Conservation (phyloP, 2,329 filamentous ascomycete species). For the Pezicula radicicola region DNA sequence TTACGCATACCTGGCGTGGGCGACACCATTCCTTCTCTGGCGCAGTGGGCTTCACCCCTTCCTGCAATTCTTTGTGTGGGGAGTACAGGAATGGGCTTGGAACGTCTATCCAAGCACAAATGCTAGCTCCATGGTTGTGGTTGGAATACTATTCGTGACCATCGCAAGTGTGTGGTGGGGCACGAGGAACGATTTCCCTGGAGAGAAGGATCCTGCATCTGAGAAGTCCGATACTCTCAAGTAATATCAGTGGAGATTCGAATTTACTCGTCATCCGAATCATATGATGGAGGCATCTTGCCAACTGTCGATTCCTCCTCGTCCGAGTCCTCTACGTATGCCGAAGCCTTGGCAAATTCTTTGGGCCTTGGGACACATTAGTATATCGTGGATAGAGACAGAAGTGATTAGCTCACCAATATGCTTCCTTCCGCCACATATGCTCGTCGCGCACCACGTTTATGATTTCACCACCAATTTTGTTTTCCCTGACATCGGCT, state of each 20-base stretch:
- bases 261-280: slow-evolving; percentile 61
- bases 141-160: slow-evolving; percentile 66
- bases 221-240: slow-evolving; percentile 9
- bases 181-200: slow-evolving; percentile 27
- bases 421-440: slow-evolving; percentile 82
- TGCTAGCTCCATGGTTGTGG: slow-evolving; percentile 62
- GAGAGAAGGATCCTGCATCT: slow-evolving; percentile 8
- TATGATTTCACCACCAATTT: slow-evolving; percentile 83
- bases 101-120: slow-evolving; percentile 70
- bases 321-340: slow-evolving; percentile 61
- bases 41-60: slow-evolving; percentile 57
- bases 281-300: slow-evolving; percentile 79
- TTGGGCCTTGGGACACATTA: slow-evolving; percentile 63
- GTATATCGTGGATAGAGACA: slow-evolving; percentile 2
- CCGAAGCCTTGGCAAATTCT: slow-evolving; percentile 67
- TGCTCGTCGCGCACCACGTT: slow-evolving; percentile 93
- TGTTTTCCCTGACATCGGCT: slow-evolving; percentile 66
- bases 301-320: slow-evolving; percentile 78
- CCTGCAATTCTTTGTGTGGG: slow-evolving; percentile 57
- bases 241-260: slow-evolving; percentile 1
- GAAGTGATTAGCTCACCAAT: slow-evolving; percentile 60
- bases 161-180: slow-evolving; percentile 42
- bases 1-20: slow-evolving; percentile 70
- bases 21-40: slow-evolving; percentile 70
- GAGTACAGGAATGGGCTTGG: slow-evolving; percentile 70